Percentiles rank a stretch among this genome's conserved stretches.
Evolutionary conservation across 169 alveolate genomes (phyloP).

Genomic region (Eimeria falciformis): DNA sequence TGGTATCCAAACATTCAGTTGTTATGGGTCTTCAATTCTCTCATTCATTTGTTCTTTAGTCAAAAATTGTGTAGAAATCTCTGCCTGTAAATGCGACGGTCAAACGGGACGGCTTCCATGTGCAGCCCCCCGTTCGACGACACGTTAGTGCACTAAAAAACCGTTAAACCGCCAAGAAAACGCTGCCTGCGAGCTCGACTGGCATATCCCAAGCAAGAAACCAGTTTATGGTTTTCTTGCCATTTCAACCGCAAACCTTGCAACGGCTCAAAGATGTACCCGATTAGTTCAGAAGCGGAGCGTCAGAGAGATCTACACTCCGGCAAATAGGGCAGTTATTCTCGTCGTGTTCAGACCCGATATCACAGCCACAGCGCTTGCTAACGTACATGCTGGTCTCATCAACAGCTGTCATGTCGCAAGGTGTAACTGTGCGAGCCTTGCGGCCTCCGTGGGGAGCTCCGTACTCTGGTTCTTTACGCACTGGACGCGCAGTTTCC

Average conservation of each 20-base stretch:
- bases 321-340: constrained; percentile 84
- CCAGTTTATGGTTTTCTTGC: too few relatives aligned
- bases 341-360: constrained; percentile 85
- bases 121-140: background rate
- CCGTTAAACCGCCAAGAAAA: constrained; percentile 42
- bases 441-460: constrained; percentile 80
- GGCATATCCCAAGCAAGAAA: too few relatives aligned
- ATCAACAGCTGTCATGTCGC: constrained; percentile 84
- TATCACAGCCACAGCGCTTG: constrained; percentile 85
- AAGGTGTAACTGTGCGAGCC: constrained; percentile 82
- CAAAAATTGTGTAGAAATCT: too few relatives aligned
- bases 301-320: constrained; percentile 84
- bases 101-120: too few relatives aligned
- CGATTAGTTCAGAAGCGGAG: constrained; percentile 82
- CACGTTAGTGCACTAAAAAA: constrained; percentile 36
- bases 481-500: constrained; percentile 79
- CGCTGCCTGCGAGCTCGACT: too few relatives aligned
- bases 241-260: too few relatives aligned
- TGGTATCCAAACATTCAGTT: too few relatives aligned
- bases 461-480: constrained; percentile 80
- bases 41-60: too few relatives aligned
- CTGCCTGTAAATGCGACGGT: too few relatives aligned
- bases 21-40: too few relatives aligned
- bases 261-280: background rate
- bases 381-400: constrained; percentile 84